Base-by-base conservation (phyloP, 805 yeast genomes). In the Schwanniomyces pseudopolymorphus region DNA sequence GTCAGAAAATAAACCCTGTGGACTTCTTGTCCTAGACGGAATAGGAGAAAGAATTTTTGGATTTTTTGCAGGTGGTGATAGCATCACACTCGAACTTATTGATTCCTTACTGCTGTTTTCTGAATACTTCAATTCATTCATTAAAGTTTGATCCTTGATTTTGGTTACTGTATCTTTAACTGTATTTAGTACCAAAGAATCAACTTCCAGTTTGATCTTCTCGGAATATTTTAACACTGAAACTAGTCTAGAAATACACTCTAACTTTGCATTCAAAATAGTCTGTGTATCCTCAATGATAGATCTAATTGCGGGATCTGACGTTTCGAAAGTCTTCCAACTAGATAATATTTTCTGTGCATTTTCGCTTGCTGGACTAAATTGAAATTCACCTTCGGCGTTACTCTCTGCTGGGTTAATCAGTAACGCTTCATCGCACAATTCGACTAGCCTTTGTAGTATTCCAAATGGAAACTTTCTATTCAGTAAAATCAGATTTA, bases 121-220 rank as follows among this genome's bases (percentile, higher is more conserved):
- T 8, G 55, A 54, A 11, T 52, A 58, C 17, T 46, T 57, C 20
- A 49, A 43, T 26, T 53, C 59, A 28, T 54, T 49, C 3, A 47
- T 22, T 33, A 51, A 33, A 8, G 67, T 63, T 45, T 65, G 66
- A 38, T 67, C 80, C 44, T 70, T 69, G 10, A 80, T 84, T 54
- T 76, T 79, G 31, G 67, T 63, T 2, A 89, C 76, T 0, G 94
- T 85, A 28, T 82, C 81, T 20, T 75, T 69, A 3, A 91, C 87
- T 1, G 85, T 72, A 31, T 71, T 66, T 22, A 87, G 64, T 2
- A 90, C 90, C 57, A 83, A 68, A 17, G 66, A 75, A 58, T 89
- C 94, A 3, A 89, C 87, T 63, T 91, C 96, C 43, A 77, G 79
- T 44, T 88, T 86, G 42, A 90, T 82, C 55, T 82, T 84, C 52